Conservation (phyloP, 306 rosid genomes). For the Dryas drummondii region DNA sequence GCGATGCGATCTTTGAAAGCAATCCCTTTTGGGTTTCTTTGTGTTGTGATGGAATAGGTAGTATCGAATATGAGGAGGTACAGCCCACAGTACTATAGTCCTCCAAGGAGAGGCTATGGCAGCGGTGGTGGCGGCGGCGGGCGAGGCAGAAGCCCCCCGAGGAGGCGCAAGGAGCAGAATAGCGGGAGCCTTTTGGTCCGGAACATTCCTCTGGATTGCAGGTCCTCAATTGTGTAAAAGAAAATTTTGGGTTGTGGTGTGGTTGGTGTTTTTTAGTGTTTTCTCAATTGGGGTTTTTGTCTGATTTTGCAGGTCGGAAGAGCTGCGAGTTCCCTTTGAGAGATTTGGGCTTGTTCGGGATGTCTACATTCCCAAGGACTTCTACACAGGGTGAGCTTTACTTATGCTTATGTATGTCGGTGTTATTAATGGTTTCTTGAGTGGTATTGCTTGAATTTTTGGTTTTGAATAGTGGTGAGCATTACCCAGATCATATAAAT, state of each 20-base stretch:
- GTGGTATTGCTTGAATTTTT: not conserved
- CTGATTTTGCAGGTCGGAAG: conserved; percentile 60
- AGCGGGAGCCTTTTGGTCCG: conserved; percentile 93
- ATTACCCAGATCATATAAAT: not conserved
- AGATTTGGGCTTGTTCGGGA: conserved; percentile 93
- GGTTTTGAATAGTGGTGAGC: not conserved
- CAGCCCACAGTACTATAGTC: conserved; percentile 94
- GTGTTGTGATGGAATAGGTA: not conserved
- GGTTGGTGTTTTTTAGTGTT: not conserved
- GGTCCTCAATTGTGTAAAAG: conserved; percentile 28
- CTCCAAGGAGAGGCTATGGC: conserved; percentile 88
- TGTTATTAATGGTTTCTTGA: not conserved
- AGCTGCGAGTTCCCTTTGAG: conserved; percentile 81
- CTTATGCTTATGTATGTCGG: not conserved
- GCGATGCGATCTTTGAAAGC: not conserved
- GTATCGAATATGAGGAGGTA: conserved; percentile 62
- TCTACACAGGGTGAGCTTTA: conserved; percentile 78
- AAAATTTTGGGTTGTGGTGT: not conserved
- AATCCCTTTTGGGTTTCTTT: not conserved
- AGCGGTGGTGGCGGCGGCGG: conserved; percentile 62
- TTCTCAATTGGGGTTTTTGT: conserved; percentile 5
- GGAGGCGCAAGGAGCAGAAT: conserved; percentile 69
- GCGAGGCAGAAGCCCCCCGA: conserved; percentile 55
- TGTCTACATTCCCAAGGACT: conserved; percentile 94
- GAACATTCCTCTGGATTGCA: conserved; percentile 88